phyloP scores from a whole-genome alignment of 768 basidiomycete species.

The Tylopilus felleus region DNA sequence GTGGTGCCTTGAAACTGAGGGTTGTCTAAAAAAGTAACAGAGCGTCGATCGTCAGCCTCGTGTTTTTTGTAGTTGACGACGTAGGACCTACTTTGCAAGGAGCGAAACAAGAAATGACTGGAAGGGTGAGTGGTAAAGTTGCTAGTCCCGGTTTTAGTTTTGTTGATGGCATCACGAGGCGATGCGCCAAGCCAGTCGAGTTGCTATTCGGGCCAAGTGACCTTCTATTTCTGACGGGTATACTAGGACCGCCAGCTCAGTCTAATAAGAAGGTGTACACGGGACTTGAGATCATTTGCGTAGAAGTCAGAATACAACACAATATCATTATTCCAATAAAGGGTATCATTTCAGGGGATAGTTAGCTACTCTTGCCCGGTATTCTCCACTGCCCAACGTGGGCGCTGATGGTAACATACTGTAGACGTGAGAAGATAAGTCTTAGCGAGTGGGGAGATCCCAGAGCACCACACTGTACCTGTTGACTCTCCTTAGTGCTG shows the following conservation, averaged over 20 bases:
- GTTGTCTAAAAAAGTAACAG: background rate
- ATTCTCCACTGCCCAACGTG: background rate
- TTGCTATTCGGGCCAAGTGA: slow-evolving; percentile 1
- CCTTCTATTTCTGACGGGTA: slow-evolving; percentile 3
- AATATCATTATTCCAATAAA: background rate
- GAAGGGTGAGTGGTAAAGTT: background rate
- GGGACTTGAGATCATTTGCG: background rate
- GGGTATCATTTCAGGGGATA: background rate
- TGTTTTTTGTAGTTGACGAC: background rate
- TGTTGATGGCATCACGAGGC: background rate
- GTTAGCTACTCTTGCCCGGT: background rate
- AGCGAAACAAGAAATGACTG: slow-evolving; percentile 11
- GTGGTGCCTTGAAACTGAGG: background rate
- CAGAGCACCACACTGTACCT: background rate
- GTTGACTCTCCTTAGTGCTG: background rate
- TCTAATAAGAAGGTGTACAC: background rate
- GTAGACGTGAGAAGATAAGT: background rate
- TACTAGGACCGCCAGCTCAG: too few species aligned
- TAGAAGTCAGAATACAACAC: background rate
- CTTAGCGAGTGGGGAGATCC: background rate
- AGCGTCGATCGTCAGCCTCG: background rate
- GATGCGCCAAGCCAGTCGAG: background rate
- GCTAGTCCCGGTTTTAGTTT: background rate
- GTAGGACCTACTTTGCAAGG: slow-evolving; percentile 5
- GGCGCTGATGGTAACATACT: background rate